These are phyloP conservation scores for Albizia julibrissin DNA, from an alignment of 306 rosid genomes.

Conservation along the genomic window DNA sequence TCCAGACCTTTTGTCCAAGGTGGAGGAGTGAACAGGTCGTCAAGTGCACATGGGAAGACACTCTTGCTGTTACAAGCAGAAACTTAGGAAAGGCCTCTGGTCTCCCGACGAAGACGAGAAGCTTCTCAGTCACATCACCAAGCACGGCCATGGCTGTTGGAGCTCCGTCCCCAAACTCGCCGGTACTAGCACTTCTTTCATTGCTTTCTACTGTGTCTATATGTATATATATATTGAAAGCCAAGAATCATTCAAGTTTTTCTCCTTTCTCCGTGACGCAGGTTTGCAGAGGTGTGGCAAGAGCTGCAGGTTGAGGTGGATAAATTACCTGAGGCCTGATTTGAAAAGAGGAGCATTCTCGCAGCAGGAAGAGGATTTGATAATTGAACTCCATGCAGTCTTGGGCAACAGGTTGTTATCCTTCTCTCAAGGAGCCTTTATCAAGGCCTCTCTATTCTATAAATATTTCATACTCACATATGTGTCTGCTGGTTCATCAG, in stretches of 20 bases:
- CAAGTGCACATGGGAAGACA: slow-evolving; percentile 90
- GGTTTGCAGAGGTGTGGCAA: slow-evolving; percentile 94
- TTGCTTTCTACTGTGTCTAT: background rate
- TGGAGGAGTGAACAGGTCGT: slow-evolving; percentile 27
- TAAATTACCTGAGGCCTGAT: slow-evolving; percentile 91
- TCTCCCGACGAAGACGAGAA: slow-evolving; percentile 99
- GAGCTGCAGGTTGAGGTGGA: slow-evolving; percentile 96
- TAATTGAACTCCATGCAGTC: slow-evolving; percentile 86
- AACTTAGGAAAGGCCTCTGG: slow-evolving; percentile 94
- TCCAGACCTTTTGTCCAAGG: slow-evolving; percentile 27
- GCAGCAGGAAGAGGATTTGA: slow-evolving; percentile 86
- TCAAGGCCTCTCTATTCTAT: background rate
- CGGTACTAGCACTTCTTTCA: slow-evolving; percentile 38
- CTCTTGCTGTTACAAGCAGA: slow-evolving; percentile 97
- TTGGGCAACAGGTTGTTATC: slow-evolving; percentile 71
- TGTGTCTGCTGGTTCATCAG: slow-evolving; percentile 41
- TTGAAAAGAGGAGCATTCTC: slow-evolving; percentile 97
- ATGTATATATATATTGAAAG: background rate
- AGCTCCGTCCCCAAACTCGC: slow-evolving; percentile 96
- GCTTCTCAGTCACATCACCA: slow-evolving; percentile 78
- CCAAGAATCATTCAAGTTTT: background rate
- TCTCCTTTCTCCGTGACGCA: slow-evolving; percentile 22
- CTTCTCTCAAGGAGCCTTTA: background rate
- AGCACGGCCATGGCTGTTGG: slow-evolving; percentile 98
- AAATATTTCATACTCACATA: background rate